Evolutionary conservation across 805 yeast species (phyloP), one percentile per base, ranked within the genome.

Genomic region (Citeromyces matritensis): DNA sequence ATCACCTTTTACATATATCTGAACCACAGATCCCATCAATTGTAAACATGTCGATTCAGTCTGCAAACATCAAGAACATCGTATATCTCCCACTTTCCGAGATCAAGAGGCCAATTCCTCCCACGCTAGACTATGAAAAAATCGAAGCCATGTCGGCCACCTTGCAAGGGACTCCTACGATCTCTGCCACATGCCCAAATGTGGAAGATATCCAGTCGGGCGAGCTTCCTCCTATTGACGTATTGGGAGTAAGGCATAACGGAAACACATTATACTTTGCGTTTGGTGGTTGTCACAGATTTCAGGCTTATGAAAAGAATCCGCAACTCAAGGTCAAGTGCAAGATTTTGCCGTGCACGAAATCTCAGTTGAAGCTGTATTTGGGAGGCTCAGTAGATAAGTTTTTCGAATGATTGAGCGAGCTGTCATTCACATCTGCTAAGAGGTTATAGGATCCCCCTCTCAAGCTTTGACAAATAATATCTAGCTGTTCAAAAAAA

Each of bases 211-310:
- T 69, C 24, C 49, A 55, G 1, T 27, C 74, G 6, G 85, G 85
- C 2, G 78, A 76, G 40, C 52, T 82, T 25, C 94, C 95, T 2
- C 88, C 94, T 1, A 64, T 84, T 10, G 95, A 83, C 49, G 84
- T 83, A 0, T 53, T 83, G 38, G 62, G 64, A 24, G 80, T 82
- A 2, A 59, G 75, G 27, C 78, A 77, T 27, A 48, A 65, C 6
- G 88, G 83, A 2, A 53, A 67, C 30, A 60, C 53, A 24, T 65
- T 64, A 48, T 82, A 76, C 45, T 82, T 80, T 51, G 93, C 86
- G 1, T 83, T 83, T 53, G 95, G 94, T 5, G 94, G 94, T 0
- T 83, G 95, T 47, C 95, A 83, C 47, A 53, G 95, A 38, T 77
- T 83, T 41, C 94, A 83, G 49, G 94, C 94, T 0, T 84, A 84